Conservation (phyloP, 2,329 filamentous ascomycete species). For the Tolypocladium tropicale region DNA sequence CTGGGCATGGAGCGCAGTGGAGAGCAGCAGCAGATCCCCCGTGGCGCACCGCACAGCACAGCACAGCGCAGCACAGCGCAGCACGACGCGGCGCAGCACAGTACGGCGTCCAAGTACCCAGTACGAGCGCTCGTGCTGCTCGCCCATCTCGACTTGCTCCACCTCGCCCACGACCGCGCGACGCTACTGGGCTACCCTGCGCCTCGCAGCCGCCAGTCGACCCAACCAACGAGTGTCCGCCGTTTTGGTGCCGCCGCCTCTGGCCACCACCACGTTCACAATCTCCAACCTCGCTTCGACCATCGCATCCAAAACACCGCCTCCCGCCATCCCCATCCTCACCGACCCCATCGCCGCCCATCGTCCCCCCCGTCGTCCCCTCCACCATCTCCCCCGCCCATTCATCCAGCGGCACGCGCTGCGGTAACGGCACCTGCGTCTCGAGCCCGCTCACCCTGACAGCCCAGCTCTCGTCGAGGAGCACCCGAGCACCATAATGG, state of each 20-base stretch:
- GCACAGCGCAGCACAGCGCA: not conserved
- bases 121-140: too few species aligned
- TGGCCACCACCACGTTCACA: not conserved
- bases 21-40: not conserved
- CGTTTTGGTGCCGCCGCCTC: not conserved
- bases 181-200: not conserved
- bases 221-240: not conserved
- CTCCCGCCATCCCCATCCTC: slow-evolving; percentile 1
- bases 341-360: not conserved
- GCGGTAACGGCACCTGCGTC: slow-evolving; percentile 9
- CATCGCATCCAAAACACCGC: slow-evolving; percentile 1
- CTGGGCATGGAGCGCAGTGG: too few species aligned
- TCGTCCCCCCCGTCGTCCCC: slow-evolving; percentile 1
- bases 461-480: slow-evolving; percentile 25
- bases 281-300: not conserved
- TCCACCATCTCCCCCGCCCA: slow-evolving; percentile 5
- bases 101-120: too few species aligned
- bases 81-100: not conserved
- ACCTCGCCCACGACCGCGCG: not conserved
- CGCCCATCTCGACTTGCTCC: too few species aligned
- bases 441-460: not conserved
- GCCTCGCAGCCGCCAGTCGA: not conserved
- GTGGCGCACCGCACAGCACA: not conserved
- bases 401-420: slow-evolving; percentile 10
- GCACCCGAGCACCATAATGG: slow-evolving; percentile 32